Evolutionary conservation across 495 filamentous ascomycete species (phyloP).

Genomic region (Aspergillus diversus): DNA sequence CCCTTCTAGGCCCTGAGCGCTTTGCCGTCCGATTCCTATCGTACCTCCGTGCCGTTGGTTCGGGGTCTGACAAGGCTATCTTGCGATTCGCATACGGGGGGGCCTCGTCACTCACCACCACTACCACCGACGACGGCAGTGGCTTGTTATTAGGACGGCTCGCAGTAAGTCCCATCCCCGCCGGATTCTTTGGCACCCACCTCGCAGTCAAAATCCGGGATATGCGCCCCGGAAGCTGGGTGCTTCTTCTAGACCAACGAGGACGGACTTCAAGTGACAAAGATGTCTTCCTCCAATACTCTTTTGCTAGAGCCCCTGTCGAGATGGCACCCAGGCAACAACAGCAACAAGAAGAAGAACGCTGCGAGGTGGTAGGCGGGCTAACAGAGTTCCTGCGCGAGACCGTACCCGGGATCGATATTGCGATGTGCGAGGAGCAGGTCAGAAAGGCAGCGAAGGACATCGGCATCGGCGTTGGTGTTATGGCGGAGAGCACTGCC

Average conservation of each 20-base stretch:
- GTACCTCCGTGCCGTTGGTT: slow-evolving; percentile 23
- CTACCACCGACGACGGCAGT: neutral
- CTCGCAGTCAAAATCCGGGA: slow-evolving; percentile 19
- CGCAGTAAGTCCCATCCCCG: slow-evolving; percentile 20
- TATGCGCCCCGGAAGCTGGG: slow-evolving; percentile 23
- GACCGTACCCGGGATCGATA: neutral
- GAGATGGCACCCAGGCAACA: slow-evolving; percentile 16
- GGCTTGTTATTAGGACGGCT: slow-evolving; percentile 4
- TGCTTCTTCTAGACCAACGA: slow-evolving; percentile 23
- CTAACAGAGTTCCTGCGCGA: slow-evolving; percentile 10
- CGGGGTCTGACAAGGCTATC: slow-evolving; percentile 25
- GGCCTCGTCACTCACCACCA: slow-evolving; percentile 13
- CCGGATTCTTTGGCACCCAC: slow-evolving; percentile 16
- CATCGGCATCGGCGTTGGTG: slow-evolving; percentile 1
- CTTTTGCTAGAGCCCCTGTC: slow-evolving; percentile 17
- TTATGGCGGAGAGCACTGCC: slow-evolving; percentile 7
- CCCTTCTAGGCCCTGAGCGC: slow-evolving; percentile 15
- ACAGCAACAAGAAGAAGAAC: slow-evolving; percentile 15
- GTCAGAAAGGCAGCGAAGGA: slow-evolving; percentile 1
- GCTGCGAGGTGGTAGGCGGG: slow-evolving; percentile 5
- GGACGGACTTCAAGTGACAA: slow-evolving; percentile 7
- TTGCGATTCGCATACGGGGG: slow-evolving; percentile 24
- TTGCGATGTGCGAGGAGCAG: slow-evolving; percentile 5
- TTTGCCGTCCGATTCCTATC: slow-evolving; percentile 24
- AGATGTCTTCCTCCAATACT: slow-evolving; percentile 19